Conservation (phyloP, 2,329 filamentous ascomycete species). For the Stachybotrys elegans region DNA sequence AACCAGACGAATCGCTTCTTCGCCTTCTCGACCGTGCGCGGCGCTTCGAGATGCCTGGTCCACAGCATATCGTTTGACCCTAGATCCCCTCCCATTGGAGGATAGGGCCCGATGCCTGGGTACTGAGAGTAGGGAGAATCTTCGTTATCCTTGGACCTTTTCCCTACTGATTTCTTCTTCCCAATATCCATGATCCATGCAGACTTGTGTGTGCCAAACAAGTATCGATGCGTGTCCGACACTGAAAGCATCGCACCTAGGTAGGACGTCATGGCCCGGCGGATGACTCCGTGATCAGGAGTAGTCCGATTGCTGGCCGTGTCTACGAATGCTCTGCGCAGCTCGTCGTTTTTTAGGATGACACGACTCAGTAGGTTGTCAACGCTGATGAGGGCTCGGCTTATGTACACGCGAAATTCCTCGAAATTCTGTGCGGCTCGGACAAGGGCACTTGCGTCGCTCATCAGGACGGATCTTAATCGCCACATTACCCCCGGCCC, state of each 20-base stretch:
- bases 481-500: neutral
- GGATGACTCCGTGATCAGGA: neutral
- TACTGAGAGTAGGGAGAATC: neutral
- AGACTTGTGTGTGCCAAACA: neutral
- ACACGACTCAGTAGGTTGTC: neutral
- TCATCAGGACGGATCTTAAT: neutral
- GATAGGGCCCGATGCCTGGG: neutral
- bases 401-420: neutral
- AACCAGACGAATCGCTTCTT: conserved; percentile 3
- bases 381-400: neutral
- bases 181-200: neutral
- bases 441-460: neutral
- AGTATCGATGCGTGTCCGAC: neutral
- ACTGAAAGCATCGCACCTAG: neutral
- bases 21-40: neutral
- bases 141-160: neutral
- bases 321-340: neutral
- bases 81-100: neutral
- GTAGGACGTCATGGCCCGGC: neutral
- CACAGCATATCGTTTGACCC: neutral
- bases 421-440: neutral
- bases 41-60: neutral
- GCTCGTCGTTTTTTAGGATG: neutral
- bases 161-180: neutral
- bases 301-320: neutral